Evolutionary conservation across 2,329 filamentous ascomycete genomes (phyloP), one percentile per base, ranked within the genome.

Genomic region (Monosporascus sp.): DNA sequence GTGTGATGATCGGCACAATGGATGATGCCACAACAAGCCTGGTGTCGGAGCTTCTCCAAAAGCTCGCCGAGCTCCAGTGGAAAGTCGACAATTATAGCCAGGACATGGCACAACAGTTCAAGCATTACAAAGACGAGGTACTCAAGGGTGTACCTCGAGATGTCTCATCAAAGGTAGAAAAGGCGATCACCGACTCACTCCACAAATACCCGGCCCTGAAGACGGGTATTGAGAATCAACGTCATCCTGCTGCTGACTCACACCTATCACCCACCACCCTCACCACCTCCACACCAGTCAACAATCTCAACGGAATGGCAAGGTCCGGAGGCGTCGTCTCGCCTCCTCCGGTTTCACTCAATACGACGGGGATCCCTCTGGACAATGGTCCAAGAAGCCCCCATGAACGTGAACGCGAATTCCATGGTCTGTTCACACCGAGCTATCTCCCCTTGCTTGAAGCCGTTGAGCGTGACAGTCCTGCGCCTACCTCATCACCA

Each of bases 341-440:
- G 14, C 69, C 72, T n/a, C 70, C 72, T 20, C 72, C 74, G 7
- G 59, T 71, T 49, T 68, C 74, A 40, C 71, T 67, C 58, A 70
- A 72, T 54, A 72, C 68, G 19, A 71, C 72, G 2, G 69, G 66
- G 41, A 61, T 59, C 7, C 67, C 71, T 9, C 66, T 68, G 43
- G 68, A 71, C 9, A 66, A 69, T 19, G 55, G 65, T 58, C 70
- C 71, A 49, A 63, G 71, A 59, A 76, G 73, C 61, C 74, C 76
- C 49, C 78, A 78, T 69, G 78, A 80, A 54, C 77, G 80, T 55
- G 81, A 86, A 59, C 71, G 72, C 63, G 82, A 85, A 60, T 79
- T 87, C 58, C 77, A 78, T 58, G 83, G 83, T 56, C 69, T 87
- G 55, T 86, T 87, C 63, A 85, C 79, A 37, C 84, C 83, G 27